Evolutionary conservation across 129 eudicot genomes (phyloP).

Genomic region (Lonicera japonica): DNA sequence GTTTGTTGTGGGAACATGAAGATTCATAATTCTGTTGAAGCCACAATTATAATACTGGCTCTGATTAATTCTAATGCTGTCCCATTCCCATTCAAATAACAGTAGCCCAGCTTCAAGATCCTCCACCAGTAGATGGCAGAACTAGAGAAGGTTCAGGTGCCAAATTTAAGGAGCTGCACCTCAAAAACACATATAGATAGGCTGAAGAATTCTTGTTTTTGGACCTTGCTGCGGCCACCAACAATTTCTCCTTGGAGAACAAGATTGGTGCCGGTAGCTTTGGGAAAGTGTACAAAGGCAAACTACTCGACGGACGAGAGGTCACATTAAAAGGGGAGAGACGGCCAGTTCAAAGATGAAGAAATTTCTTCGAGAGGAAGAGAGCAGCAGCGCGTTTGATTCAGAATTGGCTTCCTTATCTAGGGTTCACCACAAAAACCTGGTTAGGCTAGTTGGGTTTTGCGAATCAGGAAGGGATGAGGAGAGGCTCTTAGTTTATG

Average conservation of each 20-base stretch:
- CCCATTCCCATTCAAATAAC: too few relatives aligned
- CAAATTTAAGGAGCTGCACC: constrained; percentile 83
- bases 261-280: constrained; percentile 92
- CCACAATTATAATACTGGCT: too few relatives aligned
- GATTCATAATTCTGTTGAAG: too few relatives aligned
- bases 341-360: constrained; percentile 48
- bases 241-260: constrained; percentile 59
- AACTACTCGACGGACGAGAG: too few relatives aligned
- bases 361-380: constrained; percentile 85
- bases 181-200: too few relatives aligned
- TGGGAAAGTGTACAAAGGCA: constrained; percentile 90
- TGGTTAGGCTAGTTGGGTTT: too few relatives aligned
- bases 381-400: constrained; percentile 84
- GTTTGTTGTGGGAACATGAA: constrained; percentile 76
- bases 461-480: too few relatives aligned
- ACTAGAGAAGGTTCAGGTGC: constrained; percentile 51
- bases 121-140: constrained; percentile 66
- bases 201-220: constrained; percentile 78
- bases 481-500: too few relatives aligned
- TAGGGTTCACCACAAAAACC: too few relatives aligned
- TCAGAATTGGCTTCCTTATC: constrained; percentile 83
- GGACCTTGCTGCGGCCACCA: constrained; percentile 65
- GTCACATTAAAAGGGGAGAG: constrained; percentile 83
- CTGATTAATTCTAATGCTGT: too few relatives aligned
- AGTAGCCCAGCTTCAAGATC: constrained; percentile 71